Percentiles rank a stretch among this genome's conserved stretches.
Conservation (phyloP, 305 asterid species). For the Lippia alba region DNA sequence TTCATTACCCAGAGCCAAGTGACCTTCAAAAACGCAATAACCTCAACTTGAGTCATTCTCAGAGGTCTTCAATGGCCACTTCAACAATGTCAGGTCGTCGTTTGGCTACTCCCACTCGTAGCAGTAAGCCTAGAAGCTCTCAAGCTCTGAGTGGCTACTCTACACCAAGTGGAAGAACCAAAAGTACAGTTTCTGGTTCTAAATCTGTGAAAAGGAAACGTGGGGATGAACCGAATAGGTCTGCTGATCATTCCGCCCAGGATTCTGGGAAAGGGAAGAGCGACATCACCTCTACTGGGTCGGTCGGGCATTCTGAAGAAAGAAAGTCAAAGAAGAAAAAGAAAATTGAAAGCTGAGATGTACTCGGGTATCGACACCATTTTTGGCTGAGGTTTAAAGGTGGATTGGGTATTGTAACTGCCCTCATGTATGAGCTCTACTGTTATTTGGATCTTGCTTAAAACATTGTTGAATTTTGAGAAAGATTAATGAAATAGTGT, state of each 20-base stretch:
- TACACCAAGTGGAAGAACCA: conserved; percentile 49
- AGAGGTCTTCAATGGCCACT: conserved; percentile 55
- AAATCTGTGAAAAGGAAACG: conserved; percentile 53
- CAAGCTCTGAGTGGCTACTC: conserved; percentile 46
- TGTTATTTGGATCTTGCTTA: background rate
- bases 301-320: conserved; percentile 53
- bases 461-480: background rate
- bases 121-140: conserved; percentile 44
- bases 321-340: conserved; percentile 47
- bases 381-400: background rate
- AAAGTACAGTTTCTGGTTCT: conserved; percentile 48
- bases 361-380: background rate
- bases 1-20: conserved; percentile 73
- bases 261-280: conserved; percentile 60
- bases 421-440: conserved; percentile 9
- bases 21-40: conserved; percentile 51
- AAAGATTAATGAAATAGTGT: background rate
- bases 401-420: background rate
- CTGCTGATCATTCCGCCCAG: conserved; percentile 44
- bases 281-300: conserved; percentile 48
- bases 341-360: conserved; percentile 33
- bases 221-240: conserved; percentile 39
- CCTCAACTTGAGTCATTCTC: conserved; percentile 39
- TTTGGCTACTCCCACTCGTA: conserved; percentile 53
- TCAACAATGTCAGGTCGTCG: conserved; percentile 56